Percentiles rank a stretch among this genome's conserved stretches.
Evolutionary conservation across 805 yeast genomes (phyloP).

Genomic region (Candida berthetii): DNA sequence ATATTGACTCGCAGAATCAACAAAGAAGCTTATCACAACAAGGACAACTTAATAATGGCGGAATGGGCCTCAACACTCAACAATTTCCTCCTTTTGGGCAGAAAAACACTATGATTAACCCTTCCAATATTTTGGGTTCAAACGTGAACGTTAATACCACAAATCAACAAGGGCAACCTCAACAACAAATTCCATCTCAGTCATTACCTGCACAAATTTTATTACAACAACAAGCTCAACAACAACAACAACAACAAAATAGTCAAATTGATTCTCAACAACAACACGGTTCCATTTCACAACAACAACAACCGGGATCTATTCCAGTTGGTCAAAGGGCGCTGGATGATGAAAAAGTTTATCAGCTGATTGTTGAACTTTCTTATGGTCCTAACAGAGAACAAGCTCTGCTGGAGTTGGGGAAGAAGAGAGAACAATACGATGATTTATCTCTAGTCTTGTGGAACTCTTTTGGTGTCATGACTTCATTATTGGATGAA

Average conservation of each 20-base stretch:
- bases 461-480: conserved; percentile 96
- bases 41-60: not conserved
- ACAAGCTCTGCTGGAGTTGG: conserved; percentile 85
- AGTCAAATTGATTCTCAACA: conserved; percentile 7
- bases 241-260: conserved; percentile 1
- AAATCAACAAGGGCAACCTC: conserved; percentile 5
- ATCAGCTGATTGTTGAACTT: conserved; percentile 84
- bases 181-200: conserved; percentile 11
- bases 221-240: conserved; percentile 8
- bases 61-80: not conserved
- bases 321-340: conserved; percentile 30
- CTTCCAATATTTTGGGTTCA: not conserved
- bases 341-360: conserved; percentile 74
- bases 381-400: conserved; percentile 90
- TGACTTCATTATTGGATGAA: conserved; percentile 87
- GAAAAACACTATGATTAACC: conserved; percentile 1
- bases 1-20: not conserved
- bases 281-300: conserved; percentile 5
- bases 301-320: conserved; percentile 2
- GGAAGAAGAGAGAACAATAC: conserved; percentile 90
- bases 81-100: not conserved
- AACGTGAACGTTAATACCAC: conserved; percentile 1
- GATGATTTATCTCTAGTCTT: conserved; percentile 89
- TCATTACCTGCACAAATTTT: conserved; percentile 6
- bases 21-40: conserved; percentile 7